A percentile compares a stretch with the other conserved stretches of the same genome.
These are phyloP conservation scores for Gaillardinia entomophila DNA, from an alignment of 805 yeast species.

Conservation along the genomic window DNA sequence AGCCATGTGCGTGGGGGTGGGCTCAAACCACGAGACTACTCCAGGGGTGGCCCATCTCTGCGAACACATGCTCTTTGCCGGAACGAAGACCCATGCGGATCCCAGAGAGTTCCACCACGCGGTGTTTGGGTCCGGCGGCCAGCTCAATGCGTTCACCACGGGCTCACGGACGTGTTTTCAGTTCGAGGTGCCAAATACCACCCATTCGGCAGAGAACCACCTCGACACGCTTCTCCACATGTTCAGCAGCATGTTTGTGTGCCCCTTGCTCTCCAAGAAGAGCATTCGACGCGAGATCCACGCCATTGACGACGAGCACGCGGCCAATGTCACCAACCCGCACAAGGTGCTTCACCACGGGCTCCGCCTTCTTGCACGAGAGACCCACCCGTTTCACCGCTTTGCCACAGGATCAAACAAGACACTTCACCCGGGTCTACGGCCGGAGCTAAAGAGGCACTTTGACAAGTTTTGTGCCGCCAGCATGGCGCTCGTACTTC, in stretches of 20 bases:
- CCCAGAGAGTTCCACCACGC: conserved; percentile 40
- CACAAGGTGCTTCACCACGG: conserved; percentile 57
- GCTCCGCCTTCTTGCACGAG: conserved; percentile 42
- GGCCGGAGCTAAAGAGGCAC: conserved; percentile 30
- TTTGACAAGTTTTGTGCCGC: conserved; percentile 35
- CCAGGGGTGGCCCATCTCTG: conserved; percentile 78
- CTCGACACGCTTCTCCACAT: conserved; percentile 43
- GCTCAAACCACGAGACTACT: conserved; percentile 74
- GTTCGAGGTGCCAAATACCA: conserved; percentile 54
- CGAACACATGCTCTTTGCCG: conserved; percentile 28
- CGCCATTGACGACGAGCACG: conserved; percentile 65
- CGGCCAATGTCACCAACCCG: conserved; percentile 38
- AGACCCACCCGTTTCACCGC: conserved; percentile 47
- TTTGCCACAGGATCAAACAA: conserved; percentile 60
- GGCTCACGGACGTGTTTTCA: conserved; percentile 62
- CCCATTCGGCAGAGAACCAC: conserved; percentile 25
- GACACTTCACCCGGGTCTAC: conserved; percentile 22
- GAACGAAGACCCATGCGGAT: conserved; percentile 49
- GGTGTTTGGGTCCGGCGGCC: conserved; percentile 48
- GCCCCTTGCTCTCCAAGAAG: conserved; percentile 43
- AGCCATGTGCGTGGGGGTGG: conserved; percentile 71
- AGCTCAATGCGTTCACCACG: conserved; percentile 62
- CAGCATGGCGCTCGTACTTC: conserved; percentile 53
- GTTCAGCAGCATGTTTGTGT: conserved; percentile 46
- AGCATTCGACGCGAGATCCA: conserved; percentile 46